Evolutionary conservation across 306 rosid species (phyloP).

Genomic region (Trichosanthes cucumerina): DNA sequence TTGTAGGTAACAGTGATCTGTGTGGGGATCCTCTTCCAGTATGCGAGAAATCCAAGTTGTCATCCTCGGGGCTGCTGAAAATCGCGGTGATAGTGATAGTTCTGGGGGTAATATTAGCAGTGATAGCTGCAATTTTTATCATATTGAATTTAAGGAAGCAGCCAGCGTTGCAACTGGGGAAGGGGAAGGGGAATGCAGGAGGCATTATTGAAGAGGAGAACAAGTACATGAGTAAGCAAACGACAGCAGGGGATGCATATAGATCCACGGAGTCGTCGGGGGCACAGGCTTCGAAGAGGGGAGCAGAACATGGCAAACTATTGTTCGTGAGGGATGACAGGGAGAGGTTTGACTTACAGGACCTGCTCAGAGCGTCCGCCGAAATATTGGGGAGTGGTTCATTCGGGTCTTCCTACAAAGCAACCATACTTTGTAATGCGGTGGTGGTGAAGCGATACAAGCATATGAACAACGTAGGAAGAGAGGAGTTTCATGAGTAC

Average conservation of each 20-base stretch:
- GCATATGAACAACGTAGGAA: constrained; percentile 64
- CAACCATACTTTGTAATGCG: constrained; percentile 30
- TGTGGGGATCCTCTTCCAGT: constrained; percentile 55
- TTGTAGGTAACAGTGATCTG: constrained; percentile 40
- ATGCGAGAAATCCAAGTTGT: constrained; percentile 17
- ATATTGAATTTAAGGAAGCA: constrained; percentile 17
- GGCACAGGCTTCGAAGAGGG: constrained; percentile 18
- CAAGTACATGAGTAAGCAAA: not conserved
- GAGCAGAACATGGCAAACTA: constrained; percentile 39
- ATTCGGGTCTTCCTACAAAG: constrained; percentile 90
- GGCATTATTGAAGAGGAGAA: constrained; percentile 10
- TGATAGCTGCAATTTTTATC: constrained; percentile 23
- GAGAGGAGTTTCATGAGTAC: constrained; percentile 79
- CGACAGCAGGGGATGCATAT: not conserved
- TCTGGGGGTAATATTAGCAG: constrained; percentile 19
- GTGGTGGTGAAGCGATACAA: constrained; percentile 84
- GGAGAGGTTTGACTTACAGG: constrained; percentile 55
- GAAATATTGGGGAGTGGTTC: constrained; percentile 81
- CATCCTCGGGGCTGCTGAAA: constrained; percentile 14
- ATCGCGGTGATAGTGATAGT: constrained; percentile 20
- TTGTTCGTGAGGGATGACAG: constrained; percentile 42
- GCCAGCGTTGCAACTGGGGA: not conserved
- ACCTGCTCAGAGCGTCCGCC: constrained; percentile 66
- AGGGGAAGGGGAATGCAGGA: constrained; percentile 5
- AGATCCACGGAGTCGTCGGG: not conserved